Percentiles rank a stretch among this genome's conserved stretches.
Evolutionary conservation across 2,329 filamentous ascomycete genomes (phyloP).

Genomic region (Stemphylium beticola): DNA sequence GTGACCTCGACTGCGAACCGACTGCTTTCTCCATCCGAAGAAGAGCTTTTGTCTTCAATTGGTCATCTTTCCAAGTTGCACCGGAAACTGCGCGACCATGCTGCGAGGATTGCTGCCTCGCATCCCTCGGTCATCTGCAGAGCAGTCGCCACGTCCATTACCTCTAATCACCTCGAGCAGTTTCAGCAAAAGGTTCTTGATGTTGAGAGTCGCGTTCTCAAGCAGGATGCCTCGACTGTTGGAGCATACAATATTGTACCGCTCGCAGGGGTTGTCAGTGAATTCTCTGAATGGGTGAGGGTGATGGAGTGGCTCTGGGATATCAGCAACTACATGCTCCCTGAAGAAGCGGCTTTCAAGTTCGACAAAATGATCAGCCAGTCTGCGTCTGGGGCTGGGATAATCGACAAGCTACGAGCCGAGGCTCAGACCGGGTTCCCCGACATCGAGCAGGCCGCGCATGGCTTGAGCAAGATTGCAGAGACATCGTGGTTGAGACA

Average conservation of each 20-base stretch:
- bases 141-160: constrained; percentile 80
- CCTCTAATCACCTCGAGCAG: constrained; percentile 73
- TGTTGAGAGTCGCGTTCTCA: constrained; percentile 80
- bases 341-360: constrained; percentile 31
- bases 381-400: constrained; percentile 68
- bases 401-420: constrained; percentile 77
- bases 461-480: constrained; percentile 74
- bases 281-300: constrained; percentile 87
- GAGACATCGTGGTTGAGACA: constrained; percentile 93
- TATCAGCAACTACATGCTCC: constrained; percentile 71
- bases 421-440: constrained; percentile 87
- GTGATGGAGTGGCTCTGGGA: constrained; percentile 86
- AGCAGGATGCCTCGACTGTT: constrained; percentile 77
- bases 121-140: constrained; percentile 86
- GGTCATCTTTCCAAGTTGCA: constrained; percentile 81
- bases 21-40: constrained; percentile 76
- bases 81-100: constrained; percentile 70
- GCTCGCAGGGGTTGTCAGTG: constrained; percentile 79
- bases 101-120: constrained; percentile 68
- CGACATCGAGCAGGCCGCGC: constrained; percentile 79
- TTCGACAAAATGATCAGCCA: constrained; percentile 19
- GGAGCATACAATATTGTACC: constrained; percentile 95
- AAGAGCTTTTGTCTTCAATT: constrained; percentile 77
- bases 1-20: constrained; percentile 49
- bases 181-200: constrained; percentile 86